Evolutionary conservation across 164 flowering plant genomes (phyloP).

Genomic region (Tetrastigma voinierianum): DNA sequence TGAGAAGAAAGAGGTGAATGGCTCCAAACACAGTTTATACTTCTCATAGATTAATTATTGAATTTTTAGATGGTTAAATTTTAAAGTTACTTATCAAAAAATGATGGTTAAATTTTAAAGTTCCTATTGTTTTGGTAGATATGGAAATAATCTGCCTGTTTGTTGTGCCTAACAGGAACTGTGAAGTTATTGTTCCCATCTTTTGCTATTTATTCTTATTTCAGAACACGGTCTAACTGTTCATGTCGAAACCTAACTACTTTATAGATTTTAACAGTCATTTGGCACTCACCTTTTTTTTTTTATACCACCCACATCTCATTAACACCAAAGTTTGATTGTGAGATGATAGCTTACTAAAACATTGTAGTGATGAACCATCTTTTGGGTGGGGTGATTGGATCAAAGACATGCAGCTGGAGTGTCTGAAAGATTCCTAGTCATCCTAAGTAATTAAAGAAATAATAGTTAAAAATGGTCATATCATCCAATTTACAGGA

Average conservation of each 20-base stretch:
- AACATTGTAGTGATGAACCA: not conserved
- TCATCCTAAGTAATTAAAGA: no score
- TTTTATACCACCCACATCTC: not conserved
- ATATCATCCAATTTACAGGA: not conserved
- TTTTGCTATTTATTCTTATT: not conserved
- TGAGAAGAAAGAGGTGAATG: conserved; percentile 55
- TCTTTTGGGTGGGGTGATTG: not conserved
- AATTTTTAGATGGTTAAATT: no score
- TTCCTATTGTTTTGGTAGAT: not conserved
- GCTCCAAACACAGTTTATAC: no score
- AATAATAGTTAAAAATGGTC: no score
- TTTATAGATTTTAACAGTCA: not conserved
- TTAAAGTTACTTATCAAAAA: no score
- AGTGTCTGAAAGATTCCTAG: not conserved
- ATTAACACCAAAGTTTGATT: not conserved
- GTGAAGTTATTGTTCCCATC: not conserved
- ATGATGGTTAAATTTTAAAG: not conserved
- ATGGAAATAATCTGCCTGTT: not conserved
- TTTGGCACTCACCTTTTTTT: not conserved
- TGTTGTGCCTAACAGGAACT: not conserved
- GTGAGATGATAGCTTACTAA: not conserved
- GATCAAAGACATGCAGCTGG: not conserved
- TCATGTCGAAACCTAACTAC: not conserved
- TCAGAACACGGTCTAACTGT: not conserved
- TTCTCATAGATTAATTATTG: no score